Evolutionary conservation across 306 rosid species (phyloP), one percentile per base, ranked within the genome.

Genomic region (Fragaria nilgerrensis): DNA sequence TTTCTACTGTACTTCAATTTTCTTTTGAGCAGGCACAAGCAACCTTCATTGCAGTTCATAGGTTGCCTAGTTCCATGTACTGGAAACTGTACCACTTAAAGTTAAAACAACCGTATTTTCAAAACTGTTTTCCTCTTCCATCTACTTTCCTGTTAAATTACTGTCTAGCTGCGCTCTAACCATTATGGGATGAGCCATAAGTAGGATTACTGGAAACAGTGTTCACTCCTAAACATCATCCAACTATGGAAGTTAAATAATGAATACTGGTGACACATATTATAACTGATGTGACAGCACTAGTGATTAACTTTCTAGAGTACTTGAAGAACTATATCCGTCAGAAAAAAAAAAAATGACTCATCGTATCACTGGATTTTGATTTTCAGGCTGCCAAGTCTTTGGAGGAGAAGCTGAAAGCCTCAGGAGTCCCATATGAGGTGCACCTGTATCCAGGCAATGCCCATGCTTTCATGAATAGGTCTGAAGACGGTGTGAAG

Each of bases 381-480:
- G 66, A 81, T 80, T 80, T 66, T 74, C 90, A 95, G 99, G 89
- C 97, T 86, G 97, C 97, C 19, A 92, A 89, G 87, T 74, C 87
- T 52, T 84, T 92, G 86, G 97, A 91, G 89, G 96, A 89, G 84
- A 90, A 92, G 88, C 81, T 95, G 86, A 89, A 95, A 85, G 87
- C 87, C 65, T 84, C 97, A 63, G 97, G 97, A 78, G 78, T 92
- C 84, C 89, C 98, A 39, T 77, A 84, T 50, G 98, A 95, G 84
- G 96, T 95, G 52, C 87, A 87, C 88, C 78, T 89, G 69, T 91
- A 92, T 80, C 91, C 93, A 0, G 97, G 97, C 70, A 87, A 78
- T 56, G 82, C 78, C 1, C 99, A 95, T 69, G 97, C 99, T 36
- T 95, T 95, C 91, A 92, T 95, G 99, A 92, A 95, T 88, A 88